Conservation (phyloP, 129 eudicot genomes). For the Tagetes erecta region DNA sequence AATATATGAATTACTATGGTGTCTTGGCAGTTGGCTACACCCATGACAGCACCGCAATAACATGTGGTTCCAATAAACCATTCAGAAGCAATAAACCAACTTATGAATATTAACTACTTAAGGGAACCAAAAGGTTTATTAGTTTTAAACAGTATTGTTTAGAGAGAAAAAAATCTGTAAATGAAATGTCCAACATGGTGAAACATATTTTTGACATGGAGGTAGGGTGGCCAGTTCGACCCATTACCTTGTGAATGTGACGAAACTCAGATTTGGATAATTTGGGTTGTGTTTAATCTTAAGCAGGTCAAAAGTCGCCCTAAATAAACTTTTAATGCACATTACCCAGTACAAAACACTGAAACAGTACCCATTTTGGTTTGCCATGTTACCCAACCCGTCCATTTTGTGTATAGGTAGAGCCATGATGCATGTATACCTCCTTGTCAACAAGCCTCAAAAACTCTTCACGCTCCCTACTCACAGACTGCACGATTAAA, state of each 20-base stretch:
- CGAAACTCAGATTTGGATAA: background rate
- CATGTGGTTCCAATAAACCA: background rate
- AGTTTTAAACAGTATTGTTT: slow-evolving; percentile 9
- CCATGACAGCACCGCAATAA: background rate
- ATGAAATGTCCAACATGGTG: slow-evolving; percentile 5
- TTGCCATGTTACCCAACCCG: background rate
- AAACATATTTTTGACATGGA: slow-evolving; percentile 3
- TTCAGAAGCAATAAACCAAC: slow-evolving; percentile 18
- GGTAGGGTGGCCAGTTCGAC: background rate
- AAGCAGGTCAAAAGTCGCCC: background rate
- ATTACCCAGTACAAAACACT: background rate
- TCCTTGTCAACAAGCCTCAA: slow-evolving; percentile 87
- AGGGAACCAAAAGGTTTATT: slow-evolving; percentile 14
- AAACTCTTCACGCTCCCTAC: slow-evolving; percentile 96
- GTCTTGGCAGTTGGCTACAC: slow-evolving; percentile 10
- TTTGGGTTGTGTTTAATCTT: background rate
- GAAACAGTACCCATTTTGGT: background rate
- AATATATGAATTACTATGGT: slow-evolving; percentile 10
- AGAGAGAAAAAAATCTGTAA: background rate
- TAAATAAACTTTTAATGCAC: too few species aligned
- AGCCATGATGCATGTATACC: slow-evolving; percentile 58
- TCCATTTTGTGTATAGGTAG: background rate
- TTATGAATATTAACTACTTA: slow-evolving; percentile 6
- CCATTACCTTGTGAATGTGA: background rate
- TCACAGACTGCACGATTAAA: slow-evolving; percentile 76